Percentiles rank a stretch among this genome's conserved stretches.
Evolutionary conservation across 1,284 basidiomycete species (phyloP).

Genomic region (Rhodotorula sp.): DNA sequence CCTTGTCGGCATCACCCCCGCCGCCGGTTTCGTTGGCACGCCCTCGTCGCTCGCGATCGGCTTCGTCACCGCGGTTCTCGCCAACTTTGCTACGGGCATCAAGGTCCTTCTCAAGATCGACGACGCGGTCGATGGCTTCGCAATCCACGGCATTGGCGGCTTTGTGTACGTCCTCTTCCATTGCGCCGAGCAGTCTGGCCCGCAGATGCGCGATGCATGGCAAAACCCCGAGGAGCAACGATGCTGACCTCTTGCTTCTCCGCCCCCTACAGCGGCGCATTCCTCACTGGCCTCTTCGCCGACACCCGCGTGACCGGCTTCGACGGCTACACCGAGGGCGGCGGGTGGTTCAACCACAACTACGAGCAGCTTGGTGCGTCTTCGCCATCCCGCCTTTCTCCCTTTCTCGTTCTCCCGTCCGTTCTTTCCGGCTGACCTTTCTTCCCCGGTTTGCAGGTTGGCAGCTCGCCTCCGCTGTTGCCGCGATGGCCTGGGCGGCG

Average conservation of each 20-base stretch:
- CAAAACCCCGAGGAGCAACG: no score
- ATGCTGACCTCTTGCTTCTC: not conserved
- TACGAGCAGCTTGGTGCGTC: constrained; percentile 72
- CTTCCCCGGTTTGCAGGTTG: constrained; percentile 54
- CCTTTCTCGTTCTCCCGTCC: not conserved
- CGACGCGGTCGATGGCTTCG: constrained; percentile 39
- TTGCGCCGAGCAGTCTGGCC: no score
- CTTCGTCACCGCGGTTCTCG: constrained; percentile 75
- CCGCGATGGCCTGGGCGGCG: constrained; percentile 66
- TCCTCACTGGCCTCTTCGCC: constrained; percentile 59
- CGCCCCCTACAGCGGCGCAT: constrained; percentile 12
- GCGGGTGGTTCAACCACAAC: constrained; percentile 76
- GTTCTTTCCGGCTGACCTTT: not conserved
- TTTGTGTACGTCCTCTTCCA: constrained; percentile 9
- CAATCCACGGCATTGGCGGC: constrained; percentile 38
- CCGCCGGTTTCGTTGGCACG: constrained; percentile 81
- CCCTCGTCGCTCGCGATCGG: constrained; percentile 84
- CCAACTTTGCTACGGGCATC: constrained; percentile 54
- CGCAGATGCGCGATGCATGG: no score
- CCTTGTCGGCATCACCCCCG: constrained; percentile 54
- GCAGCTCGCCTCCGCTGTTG: constrained; percentile 77
- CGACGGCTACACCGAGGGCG: constrained; percentile 77
- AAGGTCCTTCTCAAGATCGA: constrained; percentile 36
- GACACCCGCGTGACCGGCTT: constrained; percentile 79
- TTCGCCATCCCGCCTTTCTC: no score